Evolutionary conservation across 73 alveolate species (phyloP).

Genomic region (Diophrys sp.): DNA sequence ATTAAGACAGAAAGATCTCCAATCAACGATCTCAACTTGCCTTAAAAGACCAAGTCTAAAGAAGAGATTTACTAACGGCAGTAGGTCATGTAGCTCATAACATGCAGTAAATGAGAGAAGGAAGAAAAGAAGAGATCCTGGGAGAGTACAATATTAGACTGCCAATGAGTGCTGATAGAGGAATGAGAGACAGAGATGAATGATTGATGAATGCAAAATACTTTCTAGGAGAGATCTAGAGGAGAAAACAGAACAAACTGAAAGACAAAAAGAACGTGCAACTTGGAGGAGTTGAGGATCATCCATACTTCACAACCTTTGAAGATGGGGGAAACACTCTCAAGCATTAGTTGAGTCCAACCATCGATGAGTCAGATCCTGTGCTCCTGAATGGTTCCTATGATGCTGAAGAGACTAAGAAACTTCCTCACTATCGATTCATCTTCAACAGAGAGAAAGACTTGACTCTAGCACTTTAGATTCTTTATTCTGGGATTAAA

Average conservation of each 20-base stretch:
- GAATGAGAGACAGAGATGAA: too few species aligned
- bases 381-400: neutral
- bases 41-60: too few species aligned
- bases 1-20: too few species aligned
- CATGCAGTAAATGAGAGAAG: too few species aligned
- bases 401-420: neutral
- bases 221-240: constrained; percentile 2
- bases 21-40: too few species aligned
- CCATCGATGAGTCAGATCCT: neutral
- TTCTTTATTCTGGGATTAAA: neutral
- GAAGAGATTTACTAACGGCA: too few species aligned
- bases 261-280: neutral
- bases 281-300: constrained; percentile 10
- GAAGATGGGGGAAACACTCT: neutral
- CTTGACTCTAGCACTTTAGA: neutral
- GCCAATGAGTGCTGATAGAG: too few species aligned
- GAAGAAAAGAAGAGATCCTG: too few species aligned
- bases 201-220: too few species aligned
- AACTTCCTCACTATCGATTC: constrained; percentile 8
- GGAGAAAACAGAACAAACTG: neutral
- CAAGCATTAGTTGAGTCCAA: neutral
- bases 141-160: too few species aligned
- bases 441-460: neutral
- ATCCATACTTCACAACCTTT: neutral
- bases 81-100: too few species aligned